phyloP scores from a whole-genome alignment of 257 asterid species.

The Solanum clarkiae region DNA sequence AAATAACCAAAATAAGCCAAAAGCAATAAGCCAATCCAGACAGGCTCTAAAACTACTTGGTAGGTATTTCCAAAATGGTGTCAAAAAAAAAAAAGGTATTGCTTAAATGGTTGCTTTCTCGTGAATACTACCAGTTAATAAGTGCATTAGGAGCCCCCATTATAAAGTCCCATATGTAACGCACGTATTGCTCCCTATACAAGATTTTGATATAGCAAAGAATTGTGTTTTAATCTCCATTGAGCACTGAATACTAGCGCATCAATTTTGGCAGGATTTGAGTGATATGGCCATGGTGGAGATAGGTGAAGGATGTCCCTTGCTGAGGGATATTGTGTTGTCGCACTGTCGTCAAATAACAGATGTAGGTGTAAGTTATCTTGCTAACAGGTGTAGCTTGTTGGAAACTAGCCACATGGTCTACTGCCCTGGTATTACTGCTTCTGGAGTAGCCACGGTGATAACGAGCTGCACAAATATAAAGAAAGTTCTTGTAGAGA shows the following conservation, averaged over 20 bases:
- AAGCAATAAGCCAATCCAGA: no score
- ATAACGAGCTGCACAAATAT: conserved; percentile 47
- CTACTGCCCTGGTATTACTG: conserved; percentile 60
- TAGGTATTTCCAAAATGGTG: not conserved
- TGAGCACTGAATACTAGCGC: not conserved
- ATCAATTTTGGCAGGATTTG: conserved; percentile 29
- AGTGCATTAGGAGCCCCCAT: not conserved
- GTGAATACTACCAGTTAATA: not conserved
- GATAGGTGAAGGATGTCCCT: conserved; percentile 64
- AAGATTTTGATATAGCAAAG: not conserved
- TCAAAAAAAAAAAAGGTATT: no score
- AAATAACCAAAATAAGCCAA: no score
- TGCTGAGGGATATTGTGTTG: conserved; percentile 58
- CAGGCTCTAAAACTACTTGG: not conserved
- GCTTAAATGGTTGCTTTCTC: not conserved
- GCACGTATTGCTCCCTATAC: not conserved
- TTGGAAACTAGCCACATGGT: conserved; percentile 80
- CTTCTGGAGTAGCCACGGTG: conserved; percentile 60
- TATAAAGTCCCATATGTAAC: not conserved
- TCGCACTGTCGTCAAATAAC: conserved; percentile 84
- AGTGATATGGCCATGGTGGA: conserved; percentile 68
- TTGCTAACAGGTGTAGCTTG: conserved; percentile 36
- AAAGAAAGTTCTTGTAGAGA: conserved; percentile 68
- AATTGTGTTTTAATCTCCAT: not conserved
- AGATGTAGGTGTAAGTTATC: conserved; percentile 47